Evolutionary conservation across 352 stramenopile species (phyloP).

Genomic region (Phytopythium cucurbitacearum): DNA sequence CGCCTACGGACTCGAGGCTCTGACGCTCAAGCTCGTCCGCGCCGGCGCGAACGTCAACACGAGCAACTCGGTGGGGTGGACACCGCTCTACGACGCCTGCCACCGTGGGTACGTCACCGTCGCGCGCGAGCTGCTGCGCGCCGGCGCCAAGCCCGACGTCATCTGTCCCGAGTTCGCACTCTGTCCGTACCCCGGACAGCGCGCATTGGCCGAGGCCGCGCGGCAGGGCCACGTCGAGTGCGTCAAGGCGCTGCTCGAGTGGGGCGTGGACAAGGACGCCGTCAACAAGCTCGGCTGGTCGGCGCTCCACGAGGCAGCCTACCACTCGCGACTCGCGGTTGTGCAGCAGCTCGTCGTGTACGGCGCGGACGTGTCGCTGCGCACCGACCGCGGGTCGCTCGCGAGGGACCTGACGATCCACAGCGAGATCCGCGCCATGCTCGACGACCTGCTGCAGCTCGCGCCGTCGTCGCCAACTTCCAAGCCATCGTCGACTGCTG

Average conservation of each 20-base stretch:
- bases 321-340: conserved; percentile 70
- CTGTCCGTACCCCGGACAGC: conserved; percentile 69
- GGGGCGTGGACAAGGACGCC: conserved; percentile 75
- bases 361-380: conserved; percentile 57
- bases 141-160: conserved; percentile 52
- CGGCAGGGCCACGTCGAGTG: conserved; percentile 58
- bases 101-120: conserved; percentile 66
- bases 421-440: conserved; percentile 71
- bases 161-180: conserved; percentile 78
- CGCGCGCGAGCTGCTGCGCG: conserved; percentile 58
- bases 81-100: conserved; percentile 70
- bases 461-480: conserved; percentile 15
- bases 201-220: conserved; percentile 58
- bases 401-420: conserved; percentile 75
- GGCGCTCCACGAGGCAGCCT: conserved; percentile 74
- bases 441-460: conserved; percentile 63
- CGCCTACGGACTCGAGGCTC: conserved; percentile 65
- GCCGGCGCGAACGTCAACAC: conserved; percentile 63
- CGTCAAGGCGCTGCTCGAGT: conserved; percentile 74
- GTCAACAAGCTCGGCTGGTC: conserved; percentile 73
- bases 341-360: conserved; percentile 79
- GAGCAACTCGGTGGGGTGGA: conserved; percentile 70
- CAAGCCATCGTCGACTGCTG: not conserved
- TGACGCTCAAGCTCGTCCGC: conserved; percentile 75
- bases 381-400: conserved; percentile 64